Base-by-base conservation (phyloP, 2,329 filamentous ascomycete species). In the Xylaria sp. region DNA sequence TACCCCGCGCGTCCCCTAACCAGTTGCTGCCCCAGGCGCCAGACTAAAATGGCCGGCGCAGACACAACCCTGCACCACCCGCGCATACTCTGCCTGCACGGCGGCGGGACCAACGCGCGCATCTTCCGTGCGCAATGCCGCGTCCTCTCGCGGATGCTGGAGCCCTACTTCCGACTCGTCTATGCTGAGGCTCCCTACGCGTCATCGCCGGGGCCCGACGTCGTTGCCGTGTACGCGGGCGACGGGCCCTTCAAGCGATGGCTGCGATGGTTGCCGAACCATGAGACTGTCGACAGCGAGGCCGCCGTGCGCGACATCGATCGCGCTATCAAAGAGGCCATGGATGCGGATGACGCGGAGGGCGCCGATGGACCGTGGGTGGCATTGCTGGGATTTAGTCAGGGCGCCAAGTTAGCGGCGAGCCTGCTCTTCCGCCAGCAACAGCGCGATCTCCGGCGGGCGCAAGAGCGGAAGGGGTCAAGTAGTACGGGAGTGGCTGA, bases 11-110 rank as follows among this genome's bases (percentile, higher is more conserved):
- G 18, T 3, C 12, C 2, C 39, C 39, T 37, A n/a, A 32, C 23
- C 37, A 34, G 44, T 28, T 28, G 28, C 28, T 28, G 28, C 28
- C 39, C 58, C 54, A n/a, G 23, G 41, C 56, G 13, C 20, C 44
- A 50, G 51, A 65, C 46, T 32, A 34, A 34, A 55, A 71, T 70
- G 68, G 46, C 50, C 15, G 56, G 44, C 60, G 25, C 39, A 28
- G 73, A 74, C 59, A 15, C 68, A 46, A 77, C 74, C 34, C 65
- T 76, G 60, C 67, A 78, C 68, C 82, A 85, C 34, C 91, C 91
- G 2, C 90, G 92, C 68, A 89, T 94, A 73, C 89, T 94, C 74
- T 94, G 91, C 80, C 88, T 94, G n/a, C 92, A 94, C 79, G 92
- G 92, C 77, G 92, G 92, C 75, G 92, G 92, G 70, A 89, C 90